Percentiles rank a stretch among this genome's conserved stretches.
Evolutionary conservation across 495 filamentous ascomycete genomes (phyloP).

Genomic region (Cryomyces minteri): DNA sequence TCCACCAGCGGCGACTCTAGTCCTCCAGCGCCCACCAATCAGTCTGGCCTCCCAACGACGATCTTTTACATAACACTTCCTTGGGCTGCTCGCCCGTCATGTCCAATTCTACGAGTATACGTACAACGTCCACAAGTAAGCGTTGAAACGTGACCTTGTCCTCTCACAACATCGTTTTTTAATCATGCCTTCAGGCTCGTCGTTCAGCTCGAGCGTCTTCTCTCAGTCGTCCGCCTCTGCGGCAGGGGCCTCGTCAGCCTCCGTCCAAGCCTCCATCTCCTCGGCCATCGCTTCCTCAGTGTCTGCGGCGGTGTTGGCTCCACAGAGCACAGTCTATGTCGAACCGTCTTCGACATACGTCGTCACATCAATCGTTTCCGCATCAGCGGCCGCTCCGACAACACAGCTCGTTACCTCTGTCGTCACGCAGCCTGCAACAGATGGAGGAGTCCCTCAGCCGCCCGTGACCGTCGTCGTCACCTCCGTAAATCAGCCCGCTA

Average conservation of each 20-base stretch:
- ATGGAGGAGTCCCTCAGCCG: conserved; percentile 4
- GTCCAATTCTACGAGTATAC: neutral
- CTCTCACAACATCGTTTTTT: neutral
- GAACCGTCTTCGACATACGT: neutral
- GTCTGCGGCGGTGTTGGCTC: neutral
- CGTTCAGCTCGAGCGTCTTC: neutral
- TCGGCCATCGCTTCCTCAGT: neutral
- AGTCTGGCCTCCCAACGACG: no score
- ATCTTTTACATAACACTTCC: no score
- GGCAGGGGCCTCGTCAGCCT: no score
- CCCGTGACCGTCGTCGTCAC: conserved; percentile 8
- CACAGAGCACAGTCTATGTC: conserved; percentile 1
- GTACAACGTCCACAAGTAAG: neutral
- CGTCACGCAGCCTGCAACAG: conserved; percentile 9
- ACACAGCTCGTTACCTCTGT: conserved; percentile 17
- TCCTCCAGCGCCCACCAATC: no score
- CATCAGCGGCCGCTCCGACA: conserved; percentile 12
- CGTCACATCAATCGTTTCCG: conserved; percentile 10
- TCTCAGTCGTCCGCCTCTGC: neutral
- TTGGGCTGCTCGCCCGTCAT: neutral
- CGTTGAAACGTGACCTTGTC: neutral
- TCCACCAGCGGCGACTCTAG: no score
- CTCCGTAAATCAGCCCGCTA: conserved; percentile 2
- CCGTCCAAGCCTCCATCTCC: neutral
- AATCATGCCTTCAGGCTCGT: neutral